Evolutionary conservation across 208 protist species (phyloP).

Genomic region (Crithidia acanthocephali): DNA sequence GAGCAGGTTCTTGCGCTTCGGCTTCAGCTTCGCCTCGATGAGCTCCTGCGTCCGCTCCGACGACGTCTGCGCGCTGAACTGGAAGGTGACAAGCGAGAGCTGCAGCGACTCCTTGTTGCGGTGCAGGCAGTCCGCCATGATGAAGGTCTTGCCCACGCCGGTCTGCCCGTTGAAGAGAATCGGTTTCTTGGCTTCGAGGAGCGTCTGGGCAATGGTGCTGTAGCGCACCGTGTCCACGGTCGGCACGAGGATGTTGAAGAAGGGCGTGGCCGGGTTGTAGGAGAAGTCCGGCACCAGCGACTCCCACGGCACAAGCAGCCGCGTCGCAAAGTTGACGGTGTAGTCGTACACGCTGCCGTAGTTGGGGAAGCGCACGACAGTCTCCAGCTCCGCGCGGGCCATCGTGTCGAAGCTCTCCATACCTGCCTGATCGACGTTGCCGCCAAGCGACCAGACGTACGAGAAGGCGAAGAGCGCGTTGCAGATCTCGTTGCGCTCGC

Average conservation of each 20-base stretch:
- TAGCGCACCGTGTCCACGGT: conserved; percentile 97
- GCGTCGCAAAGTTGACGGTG: conserved; percentile 88
- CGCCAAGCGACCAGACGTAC: conserved; percentile 97
- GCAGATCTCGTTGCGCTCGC: conserved; percentile 90
- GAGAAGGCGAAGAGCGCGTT: conserved; percentile 94
- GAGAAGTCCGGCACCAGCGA: conserved; percentile 77
- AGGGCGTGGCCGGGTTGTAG: conserved; percentile 88
- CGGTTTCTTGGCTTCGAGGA: conserved; percentile 87
- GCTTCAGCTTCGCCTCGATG: conserved; percentile 97
- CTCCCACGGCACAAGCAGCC: conserved; percentile 88
- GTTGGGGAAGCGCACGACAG: conserved; percentile 83
- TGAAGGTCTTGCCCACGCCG: conserved; percentile 96
- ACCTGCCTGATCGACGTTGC: conserved; percentile 87
- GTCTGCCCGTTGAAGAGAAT: conserved; percentile 96
- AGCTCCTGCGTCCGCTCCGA: conserved; percentile 96
- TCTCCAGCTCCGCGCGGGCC: conserved; percentile 83
- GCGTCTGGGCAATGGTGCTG: conserved; percentile 90
- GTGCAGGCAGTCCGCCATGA: conserved; percentile 90
- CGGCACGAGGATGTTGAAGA: conserved; percentile 97
- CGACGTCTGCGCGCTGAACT: conserved; percentile 97
- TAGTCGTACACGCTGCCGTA: conserved; percentile 95
- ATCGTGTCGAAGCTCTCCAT: conserved; percentile 95
- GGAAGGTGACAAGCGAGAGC: conserved; percentile 87
- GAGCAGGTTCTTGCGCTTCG: conserved; percentile 96
- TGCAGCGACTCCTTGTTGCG: conserved; percentile 76